These are phyloP conservation scores for Orbilia ellipsospora DNA, from an alignment of 2,329 filamentous ascomycete genomes.

Conservation along the genomic window DNA sequence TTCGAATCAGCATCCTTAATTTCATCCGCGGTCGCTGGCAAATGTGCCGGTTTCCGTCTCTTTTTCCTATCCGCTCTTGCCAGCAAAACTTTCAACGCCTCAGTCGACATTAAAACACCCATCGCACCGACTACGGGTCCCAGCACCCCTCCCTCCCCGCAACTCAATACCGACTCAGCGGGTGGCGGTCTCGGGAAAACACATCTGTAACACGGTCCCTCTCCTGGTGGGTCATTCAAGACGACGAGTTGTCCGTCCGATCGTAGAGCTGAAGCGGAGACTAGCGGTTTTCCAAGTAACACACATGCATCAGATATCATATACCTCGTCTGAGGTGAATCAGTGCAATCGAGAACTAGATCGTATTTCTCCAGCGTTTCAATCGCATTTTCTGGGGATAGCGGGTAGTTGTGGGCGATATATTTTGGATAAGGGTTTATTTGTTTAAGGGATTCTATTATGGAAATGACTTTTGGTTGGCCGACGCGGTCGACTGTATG, in stretches of 20 bases:
- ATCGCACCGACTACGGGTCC: constrained; percentile 93
- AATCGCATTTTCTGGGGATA: constrained; percentile 76
- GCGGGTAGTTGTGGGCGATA: constrained; percentile 71
- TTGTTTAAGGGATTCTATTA: constrained; percentile 70
- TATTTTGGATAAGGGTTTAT: constrained; percentile 79
- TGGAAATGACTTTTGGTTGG: constrained; percentile 82
- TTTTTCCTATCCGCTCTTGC: constrained; percentile 59
- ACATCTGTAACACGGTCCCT: constrained; percentile 90
- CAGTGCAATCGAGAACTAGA: constrained; percentile 91
- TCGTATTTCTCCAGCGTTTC: constrained; percentile 78
- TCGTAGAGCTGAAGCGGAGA: constrained; percentile 88
- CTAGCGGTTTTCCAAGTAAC: constrained; percentile 78
- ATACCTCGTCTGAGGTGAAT: constrained; percentile 90
- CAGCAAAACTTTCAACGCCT: constrained; percentile 85
- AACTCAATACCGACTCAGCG: constrained; percentile 81
- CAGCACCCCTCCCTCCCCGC: constrained; percentile 90
- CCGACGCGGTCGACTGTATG: constrained; percentile 79
- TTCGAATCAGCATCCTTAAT: neutral
- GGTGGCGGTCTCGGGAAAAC: constrained; percentile 90
- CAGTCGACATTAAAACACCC: constrained; percentile 90
- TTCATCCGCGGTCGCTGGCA: constrained; percentile 56
- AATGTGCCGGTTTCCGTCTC: constrained; percentile 55
- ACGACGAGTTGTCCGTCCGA: constrained; percentile 91
- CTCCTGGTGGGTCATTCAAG: constrained; percentile 81
- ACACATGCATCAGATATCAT: constrained; percentile 91